Conservation (phyloP, 805 yeast species). For the Candida arabinofermentans region DNA sequence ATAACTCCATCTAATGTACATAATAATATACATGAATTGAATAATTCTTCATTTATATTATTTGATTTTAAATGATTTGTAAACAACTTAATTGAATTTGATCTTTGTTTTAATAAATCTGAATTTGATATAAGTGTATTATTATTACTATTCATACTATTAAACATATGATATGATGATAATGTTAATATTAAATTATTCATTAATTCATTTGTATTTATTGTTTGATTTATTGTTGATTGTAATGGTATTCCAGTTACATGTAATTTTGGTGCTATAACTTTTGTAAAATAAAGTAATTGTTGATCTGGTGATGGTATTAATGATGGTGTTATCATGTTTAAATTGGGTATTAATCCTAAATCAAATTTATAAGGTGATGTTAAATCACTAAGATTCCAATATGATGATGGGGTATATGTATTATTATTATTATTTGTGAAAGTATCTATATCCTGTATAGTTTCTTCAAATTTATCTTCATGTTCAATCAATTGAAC, state of each 20-base stretch:
- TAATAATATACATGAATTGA: conserved; percentile 21
- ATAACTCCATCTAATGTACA: conserved; percentile 26
- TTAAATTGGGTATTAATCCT: neutral
- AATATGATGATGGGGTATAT: neutral
- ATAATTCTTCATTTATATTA: conserved; percentile 8
- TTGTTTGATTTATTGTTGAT: neutral
- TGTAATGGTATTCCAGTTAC: conserved; percentile 16
- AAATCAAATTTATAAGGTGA: no score
- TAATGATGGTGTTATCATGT: conserved; percentile 1
- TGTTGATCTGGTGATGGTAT: conserved; percentile 9
- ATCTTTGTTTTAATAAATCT: conserved; percentile 9
- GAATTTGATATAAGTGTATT: conserved; percentile 3
- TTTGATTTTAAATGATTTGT: conserved; percentile 8
- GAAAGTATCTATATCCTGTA: no score
- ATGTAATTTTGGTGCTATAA: conserved; percentile 24
- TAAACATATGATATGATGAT: conserved; percentile 20
- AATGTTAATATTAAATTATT: conserved; percentile 18
- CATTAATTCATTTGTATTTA: conserved; percentile 14
- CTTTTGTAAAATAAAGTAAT: conserved; percentile 19
- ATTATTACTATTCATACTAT: conserved; percentile 11
- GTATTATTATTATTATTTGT: no score
- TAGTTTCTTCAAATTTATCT: no score
- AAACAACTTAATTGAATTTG: conserved; percentile 13
- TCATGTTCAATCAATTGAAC: no score
- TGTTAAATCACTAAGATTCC: no score